Evolutionary conservation across 805 yeast species (phyloP).

Genomic region (Hanseniaspora singularis): DNA sequence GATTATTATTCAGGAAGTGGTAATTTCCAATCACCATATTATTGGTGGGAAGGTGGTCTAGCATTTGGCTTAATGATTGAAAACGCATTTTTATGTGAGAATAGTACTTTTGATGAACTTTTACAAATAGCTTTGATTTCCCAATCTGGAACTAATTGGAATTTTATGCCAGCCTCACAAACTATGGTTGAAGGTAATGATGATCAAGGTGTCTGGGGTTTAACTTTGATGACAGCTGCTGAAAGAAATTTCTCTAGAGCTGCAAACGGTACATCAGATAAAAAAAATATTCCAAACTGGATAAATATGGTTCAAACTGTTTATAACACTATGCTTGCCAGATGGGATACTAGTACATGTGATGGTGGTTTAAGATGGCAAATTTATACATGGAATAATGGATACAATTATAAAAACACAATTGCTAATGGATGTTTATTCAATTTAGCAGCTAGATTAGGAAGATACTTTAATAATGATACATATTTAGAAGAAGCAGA

Average conservation of each 20-base stretch:
- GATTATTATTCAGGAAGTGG: slow-evolving; percentile 67
- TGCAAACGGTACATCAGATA: slow-evolving; percentile 29
- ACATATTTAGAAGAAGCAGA: slow-evolving; percentile 68
- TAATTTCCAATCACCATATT: slow-evolving; percentile 56
- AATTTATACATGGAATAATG: slow-evolving; percentile 86
- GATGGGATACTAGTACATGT: slow-evolving; percentile 73
- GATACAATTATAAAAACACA: slow-evolving; percentile 85
- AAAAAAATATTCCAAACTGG: slow-evolving; percentile 48
- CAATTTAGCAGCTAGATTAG: slow-evolving; percentile 76
- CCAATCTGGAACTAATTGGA: slow-evolving; percentile 62
- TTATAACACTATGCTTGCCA: slow-evolving; percentile 74
- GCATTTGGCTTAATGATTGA: slow-evolving; percentile 59
- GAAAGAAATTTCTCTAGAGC: slow-evolving; percentile 77
- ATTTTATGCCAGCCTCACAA: slow-evolving; percentile 80
- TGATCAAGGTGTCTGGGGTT: slow-evolving; percentile 96
- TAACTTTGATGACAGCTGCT: slow-evolving; percentile 84
- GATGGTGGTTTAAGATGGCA: slow-evolving; percentile 95
- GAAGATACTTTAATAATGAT: slow-evolving; percentile 65
- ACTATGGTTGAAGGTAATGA: slow-evolving; percentile 92
- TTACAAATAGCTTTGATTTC: slow-evolving; percentile 46
- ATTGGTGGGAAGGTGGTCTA: slow-evolving; percentile 89
- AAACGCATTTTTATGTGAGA: slow-evolving; percentile 56
- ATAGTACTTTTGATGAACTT: slow-evolving; percentile 47
- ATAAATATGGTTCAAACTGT: slow-evolving; percentile 75
- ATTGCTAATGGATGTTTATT: slow-evolving; percentile 85